A percentile compares a stretch with the other conserved stretches of the same genome.
phyloP scores from a whole-genome alignment of 352 stramenopile species.

The Phytophthora fragariae region DNA sequence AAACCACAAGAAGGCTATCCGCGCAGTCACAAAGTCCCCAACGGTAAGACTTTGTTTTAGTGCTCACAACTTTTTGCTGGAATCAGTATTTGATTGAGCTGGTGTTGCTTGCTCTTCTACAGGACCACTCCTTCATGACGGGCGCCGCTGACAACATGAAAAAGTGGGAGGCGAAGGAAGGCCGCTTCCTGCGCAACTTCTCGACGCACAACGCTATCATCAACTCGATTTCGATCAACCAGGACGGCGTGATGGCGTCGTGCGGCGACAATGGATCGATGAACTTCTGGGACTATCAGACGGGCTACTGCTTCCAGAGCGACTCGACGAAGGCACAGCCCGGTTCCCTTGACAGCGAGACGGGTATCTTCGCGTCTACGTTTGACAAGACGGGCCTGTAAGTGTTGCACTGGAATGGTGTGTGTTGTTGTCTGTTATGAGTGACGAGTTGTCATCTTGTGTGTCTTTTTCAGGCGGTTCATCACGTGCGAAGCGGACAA shows the following conservation, averaged over 20 bases:
- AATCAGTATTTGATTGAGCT: not conserved
- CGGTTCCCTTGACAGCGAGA: slow-evolving; percentile 98
- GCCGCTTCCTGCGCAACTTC: slow-evolving; percentile 97
- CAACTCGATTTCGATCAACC: slow-evolving; percentile 98
- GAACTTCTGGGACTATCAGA: slow-evolving; percentile 99
- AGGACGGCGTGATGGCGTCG: slow-evolving; percentile 97
- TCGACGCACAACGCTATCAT: slow-evolving; percentile 98
- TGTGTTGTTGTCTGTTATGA: not conserved
- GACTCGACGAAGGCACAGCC: slow-evolving; percentile 94
- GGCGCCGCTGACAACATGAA: slow-evolving; percentile 98
- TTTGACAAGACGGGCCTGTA: slow-evolving; percentile 98
- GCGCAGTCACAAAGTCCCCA: slow-evolving; percentile 91
- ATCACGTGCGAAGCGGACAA: slow-evolving; percentile 99
- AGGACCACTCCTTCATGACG: slow-evolving; percentile 98
- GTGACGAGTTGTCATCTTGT: slow-evolving; percentile 3
- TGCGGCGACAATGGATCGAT: slow-evolving; percentile 98
- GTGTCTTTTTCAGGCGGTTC: slow-evolving; percentile 92
- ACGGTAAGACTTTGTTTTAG: slow-evolving; percentile 48
- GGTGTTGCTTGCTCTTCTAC: not conserved
- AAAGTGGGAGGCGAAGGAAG: slow-evolving; percentile 98
- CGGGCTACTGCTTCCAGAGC: slow-evolving; percentile 98
- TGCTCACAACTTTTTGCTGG: not conserved
- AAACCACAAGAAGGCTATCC: slow-evolving; percentile 99
- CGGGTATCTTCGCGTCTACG: slow-evolving; percentile 95
- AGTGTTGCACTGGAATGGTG: slow-evolving; percentile 26